Conservation (phyloP, 1,284 basidiomycete species). For the Meripilus lineatus region DNA sequence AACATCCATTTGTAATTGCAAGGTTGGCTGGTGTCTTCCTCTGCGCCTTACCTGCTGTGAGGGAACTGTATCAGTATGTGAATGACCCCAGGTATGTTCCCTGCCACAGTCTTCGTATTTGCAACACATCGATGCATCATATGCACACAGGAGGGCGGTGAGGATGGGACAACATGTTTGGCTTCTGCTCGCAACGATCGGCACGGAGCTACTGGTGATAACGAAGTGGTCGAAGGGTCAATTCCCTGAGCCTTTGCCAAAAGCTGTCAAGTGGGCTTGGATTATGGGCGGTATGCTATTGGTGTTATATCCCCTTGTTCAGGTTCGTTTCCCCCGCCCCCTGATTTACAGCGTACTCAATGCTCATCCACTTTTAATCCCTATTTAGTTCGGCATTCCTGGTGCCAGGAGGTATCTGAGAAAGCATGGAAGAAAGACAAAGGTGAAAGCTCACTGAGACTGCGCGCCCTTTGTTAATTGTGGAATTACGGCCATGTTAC, state of each 20-base stretch:
- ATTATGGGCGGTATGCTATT: constrained; percentile 48
- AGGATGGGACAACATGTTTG: constrained; percentile 86
- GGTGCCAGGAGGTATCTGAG: constrained; percentile 31
- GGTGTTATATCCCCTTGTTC: constrained; percentile 61
- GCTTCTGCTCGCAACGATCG: constrained; percentile 75
- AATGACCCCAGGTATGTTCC: constrained; percentile 65
- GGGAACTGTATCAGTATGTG: constrained; percentile 77
- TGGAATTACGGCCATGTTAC: too few species aligned
- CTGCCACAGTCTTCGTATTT: neutral
- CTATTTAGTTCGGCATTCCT: constrained; percentile 33
- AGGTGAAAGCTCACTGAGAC: constrained; percentile 22
- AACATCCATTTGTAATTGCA: constrained; percentile 75
- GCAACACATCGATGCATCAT: constrained; percentile 1
- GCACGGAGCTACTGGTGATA: constrained; percentile 72
- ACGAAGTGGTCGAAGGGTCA: constrained; percentile 74
- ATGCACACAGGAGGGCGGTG: constrained; percentile 52
- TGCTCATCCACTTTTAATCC: constrained; percentile 4
- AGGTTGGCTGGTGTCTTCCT: constrained; percentile 74
- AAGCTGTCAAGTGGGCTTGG: constrained; percentile 62
- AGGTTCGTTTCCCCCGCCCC: constrained; percentile 37
- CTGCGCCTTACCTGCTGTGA: constrained; percentile 75
- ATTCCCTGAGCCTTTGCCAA: constrained; percentile 61
- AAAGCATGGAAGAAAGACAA: constrained; percentile 22
- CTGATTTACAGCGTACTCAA: neutral
- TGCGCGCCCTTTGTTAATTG: too few species aligned